Evolutionary conservation across 495 filamentous ascomycete species (phyloP), one percentile per base, ranked within the genome.

Genomic region (Podospora comata): DNA sequence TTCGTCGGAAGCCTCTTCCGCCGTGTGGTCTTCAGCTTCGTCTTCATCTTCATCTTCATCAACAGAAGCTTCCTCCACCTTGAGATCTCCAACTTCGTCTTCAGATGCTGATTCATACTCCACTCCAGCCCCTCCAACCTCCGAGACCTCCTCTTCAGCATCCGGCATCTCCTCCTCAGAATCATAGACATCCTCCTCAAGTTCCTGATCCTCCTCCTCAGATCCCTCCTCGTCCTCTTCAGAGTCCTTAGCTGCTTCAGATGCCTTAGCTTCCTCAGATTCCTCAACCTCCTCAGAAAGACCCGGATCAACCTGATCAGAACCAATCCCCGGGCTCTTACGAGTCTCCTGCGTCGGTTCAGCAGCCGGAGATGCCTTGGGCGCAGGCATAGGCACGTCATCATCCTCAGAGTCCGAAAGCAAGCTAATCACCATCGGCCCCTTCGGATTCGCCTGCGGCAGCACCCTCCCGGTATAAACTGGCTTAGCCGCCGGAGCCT

Each of bases 391-490:
- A 27, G 64, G 27, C 18, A 60, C 23, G 23, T 67, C 65, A 64
- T 79, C 79, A 48, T 79, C 79, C 54, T 80, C 79, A 0, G 78
- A 79, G 27, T 77, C 78, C 57, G 79, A 80, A 5, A 80, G 72
- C 9, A 80, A 70, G 65, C 77, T 76, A 62, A 80, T 79, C 19
- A 80, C 72, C 2, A 75, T 71, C 61, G 79, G 79, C 15, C 65
- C 32, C 68, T 58, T 58, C 55, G n/a, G n/a, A 66, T 30, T 74
- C 13, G 39, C 7, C 39, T 18, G 39, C 0, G 39, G 39, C 39
- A 13, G 13, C 9, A 16, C 2, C 39, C 39, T 48, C 7, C 39
- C 39, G 3, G 39, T 13, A 16, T 48, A 48, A 58, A 19, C 55
- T 26, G 55, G 18, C 55, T 19, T 19, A 5, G 13, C n/a, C 15